Conservation (phyloP, 257 asterid genomes). For the Scutellaria baicalensis region DNA sequence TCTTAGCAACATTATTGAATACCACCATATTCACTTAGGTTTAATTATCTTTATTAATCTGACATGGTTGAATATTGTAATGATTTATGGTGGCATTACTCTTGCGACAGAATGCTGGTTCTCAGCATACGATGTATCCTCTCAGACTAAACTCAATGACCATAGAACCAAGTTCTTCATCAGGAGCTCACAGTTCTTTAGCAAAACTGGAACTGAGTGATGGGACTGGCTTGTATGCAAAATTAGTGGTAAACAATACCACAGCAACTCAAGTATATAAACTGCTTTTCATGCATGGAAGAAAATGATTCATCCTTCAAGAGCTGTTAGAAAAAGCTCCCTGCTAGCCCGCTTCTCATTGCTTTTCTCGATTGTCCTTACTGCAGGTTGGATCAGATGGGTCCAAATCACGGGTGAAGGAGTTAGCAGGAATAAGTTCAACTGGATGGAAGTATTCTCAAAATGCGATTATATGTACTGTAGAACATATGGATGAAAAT, state of each 20-base stretch:
- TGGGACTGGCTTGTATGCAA: conserved; percentile 68
- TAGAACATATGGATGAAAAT: conserved; percentile 57
- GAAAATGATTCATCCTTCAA: neutral
- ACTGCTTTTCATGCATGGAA: neutral
- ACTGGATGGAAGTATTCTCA: conserved; percentile 95
- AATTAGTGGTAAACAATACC: conserved; percentile 65
- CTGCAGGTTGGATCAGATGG: conserved; percentile 96
- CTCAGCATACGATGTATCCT: conserved; percentile 58
- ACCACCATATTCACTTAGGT: neutral
- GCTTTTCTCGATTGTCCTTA: too few species aligned
- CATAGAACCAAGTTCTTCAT: conserved; percentile 36
- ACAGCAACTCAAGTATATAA: neutral
- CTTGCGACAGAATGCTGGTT: conserved; percentile 46
- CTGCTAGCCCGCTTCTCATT: neutral
- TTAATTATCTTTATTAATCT: neutral
- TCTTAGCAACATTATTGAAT: neutral
- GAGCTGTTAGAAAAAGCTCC: too few species aligned
- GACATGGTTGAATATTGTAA: neutral
- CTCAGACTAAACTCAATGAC: conserved; percentile 64
- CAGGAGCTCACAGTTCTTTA: conserved; percentile 41
- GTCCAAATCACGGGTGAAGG: conserved; percentile 86
- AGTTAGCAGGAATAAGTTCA: conserved; percentile 75
- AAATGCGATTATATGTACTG: conserved; percentile 84
- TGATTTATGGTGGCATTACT: neutral
- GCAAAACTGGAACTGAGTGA: conserved; percentile 69